Base-by-base conservation (phyloP, 495 filamentous ascomycete genomes). In the Apodospora peruviana region DNA sequence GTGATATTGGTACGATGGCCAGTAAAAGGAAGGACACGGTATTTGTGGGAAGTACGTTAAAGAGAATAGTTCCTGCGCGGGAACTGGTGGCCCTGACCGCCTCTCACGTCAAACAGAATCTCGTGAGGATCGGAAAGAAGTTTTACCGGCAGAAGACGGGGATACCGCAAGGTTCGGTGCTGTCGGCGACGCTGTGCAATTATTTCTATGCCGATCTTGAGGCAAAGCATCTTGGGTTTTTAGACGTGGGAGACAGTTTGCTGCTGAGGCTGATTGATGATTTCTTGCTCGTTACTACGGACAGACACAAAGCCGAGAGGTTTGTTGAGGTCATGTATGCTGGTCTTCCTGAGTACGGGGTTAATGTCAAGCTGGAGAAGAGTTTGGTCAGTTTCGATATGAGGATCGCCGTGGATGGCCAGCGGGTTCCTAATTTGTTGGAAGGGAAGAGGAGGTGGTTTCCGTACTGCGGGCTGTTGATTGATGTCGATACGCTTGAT, bases 171-270 rank as follows among this genome's bases (percentile, higher is more conserved):
- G 93, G 93, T 29, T 95, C 90, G 0, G 76, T 95, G 0, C 59
- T 98, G 20, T 96, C 90, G 9, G 86, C 80, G 41, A 71, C 88
- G 24, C 74, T 98, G 0, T 96, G 94, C 75, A 97, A 90, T 62
- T 88, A 91, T 60, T 95, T 96, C 61, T 97, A 96, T 59, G 91
- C 85, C 3, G 80, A 90, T 51, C 74, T 98, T 2, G 94, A 98
- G 65, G 56, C 70, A 3, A 67, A 82, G 19, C 66, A 82, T 2
- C 68, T 98, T 3, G 60, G 65, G 1, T 97, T 96, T 59, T 46
- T 72, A 2, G 39, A 47, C 16, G 45, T 8, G 1, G 50, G 48
- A 3, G 70, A 87, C 7, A 81, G 79, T 24, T 59, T 96, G 5
- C 72, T 98, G 22, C 60, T 97, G 34, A 74, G 93, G 34, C 76